Percentiles rank a stretch among this genome's conserved stretches.
Conservation (phyloP, 441 rosid genomes). For the Rhodomyrtus psidioides region DNA sequence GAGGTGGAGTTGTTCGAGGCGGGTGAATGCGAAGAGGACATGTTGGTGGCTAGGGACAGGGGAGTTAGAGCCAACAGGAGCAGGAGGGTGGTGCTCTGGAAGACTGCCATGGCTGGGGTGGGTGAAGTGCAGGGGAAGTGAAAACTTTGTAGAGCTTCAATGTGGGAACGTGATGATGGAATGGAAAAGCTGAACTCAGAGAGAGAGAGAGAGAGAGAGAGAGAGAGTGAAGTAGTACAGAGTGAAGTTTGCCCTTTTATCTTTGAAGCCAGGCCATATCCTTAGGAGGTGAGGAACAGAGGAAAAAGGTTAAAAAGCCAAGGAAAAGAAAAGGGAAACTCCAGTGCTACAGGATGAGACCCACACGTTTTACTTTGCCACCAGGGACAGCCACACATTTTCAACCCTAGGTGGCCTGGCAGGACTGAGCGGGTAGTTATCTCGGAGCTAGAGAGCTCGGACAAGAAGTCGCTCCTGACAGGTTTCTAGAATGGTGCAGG, state of each 20-base stretch:
- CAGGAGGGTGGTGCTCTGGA: background rate
- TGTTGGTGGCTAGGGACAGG: background rate
- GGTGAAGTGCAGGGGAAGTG: background rate
- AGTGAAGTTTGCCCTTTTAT: background rate
- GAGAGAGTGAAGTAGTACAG: background rate
- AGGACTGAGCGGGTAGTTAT: background rate
- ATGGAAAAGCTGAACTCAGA: background rate
- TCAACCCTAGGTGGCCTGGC: background rate
- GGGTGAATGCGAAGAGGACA: background rate
- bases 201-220: background rate
- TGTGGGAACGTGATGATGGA: background rate
- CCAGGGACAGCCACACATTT: background rate
- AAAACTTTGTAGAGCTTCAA: background rate
- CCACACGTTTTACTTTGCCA: slow-evolving; percentile 20
- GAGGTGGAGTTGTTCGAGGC: background rate
- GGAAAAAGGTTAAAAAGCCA: background rate
- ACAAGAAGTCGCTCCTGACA: too few relatives aligned
- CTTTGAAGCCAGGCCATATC: slow-evolving; percentile 9
- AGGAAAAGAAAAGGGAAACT: background rate
- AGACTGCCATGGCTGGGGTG: background rate
- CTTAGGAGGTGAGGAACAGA: background rate
- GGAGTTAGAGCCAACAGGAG: background rate
- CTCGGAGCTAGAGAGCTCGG: too few relatives aligned
- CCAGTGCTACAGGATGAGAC: slow-evolving; percentile 17
- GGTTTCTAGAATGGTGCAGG: too few relatives aligned